Percentiles rank a stretch among this genome's conserved stretches.
These are phyloP conservation scores for Hypomyces perniciosus DNA, from an alignment of 2,329 filamentous ascomycete species.

Conservation along the genomic window DNA sequence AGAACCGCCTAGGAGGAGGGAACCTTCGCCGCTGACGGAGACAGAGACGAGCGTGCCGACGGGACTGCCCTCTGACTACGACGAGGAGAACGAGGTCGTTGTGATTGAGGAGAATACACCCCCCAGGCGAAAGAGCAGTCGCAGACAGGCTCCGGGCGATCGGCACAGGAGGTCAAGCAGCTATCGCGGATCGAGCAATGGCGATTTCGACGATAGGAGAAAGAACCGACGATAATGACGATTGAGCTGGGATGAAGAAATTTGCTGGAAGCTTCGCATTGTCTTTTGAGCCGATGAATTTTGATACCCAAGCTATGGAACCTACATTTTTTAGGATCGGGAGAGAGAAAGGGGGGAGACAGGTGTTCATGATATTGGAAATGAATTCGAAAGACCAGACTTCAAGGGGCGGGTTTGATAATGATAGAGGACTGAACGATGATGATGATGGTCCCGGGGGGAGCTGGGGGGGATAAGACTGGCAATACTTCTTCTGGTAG, in stretches of 20 bases:
- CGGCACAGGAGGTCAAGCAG: constrained; percentile 20
- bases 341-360: too few relatives aligned
- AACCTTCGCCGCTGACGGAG: constrained; percentile 21
- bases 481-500: too few relatives aligned
- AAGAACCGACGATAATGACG: not conserved
- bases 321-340: too few relatives aligned
- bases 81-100: constrained; percentile 33
- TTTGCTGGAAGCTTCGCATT: not conserved
- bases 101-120: constrained; percentile 31
- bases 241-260: not conserved
- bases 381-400: too few relatives aligned
- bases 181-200: constrained; percentile 13
- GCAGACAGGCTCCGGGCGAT: constrained; percentile 4
- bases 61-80: constrained; percentile 22
- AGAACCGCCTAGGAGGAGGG: constrained; percentile 7
- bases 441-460: too few relatives aligned
- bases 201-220: constrained; percentile 9
- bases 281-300: too few relatives aligned
- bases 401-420: too few relatives aligned
- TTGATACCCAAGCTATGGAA: not conserved
- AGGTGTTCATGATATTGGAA: too few relatives aligned
- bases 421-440: too few relatives aligned
- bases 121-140: constrained; percentile 19
- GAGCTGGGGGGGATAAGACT: too few relatives aligned
- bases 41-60: not conserved